Conservation (phyloP, 148 eudicot species). For the Camellia japonica region DNA sequence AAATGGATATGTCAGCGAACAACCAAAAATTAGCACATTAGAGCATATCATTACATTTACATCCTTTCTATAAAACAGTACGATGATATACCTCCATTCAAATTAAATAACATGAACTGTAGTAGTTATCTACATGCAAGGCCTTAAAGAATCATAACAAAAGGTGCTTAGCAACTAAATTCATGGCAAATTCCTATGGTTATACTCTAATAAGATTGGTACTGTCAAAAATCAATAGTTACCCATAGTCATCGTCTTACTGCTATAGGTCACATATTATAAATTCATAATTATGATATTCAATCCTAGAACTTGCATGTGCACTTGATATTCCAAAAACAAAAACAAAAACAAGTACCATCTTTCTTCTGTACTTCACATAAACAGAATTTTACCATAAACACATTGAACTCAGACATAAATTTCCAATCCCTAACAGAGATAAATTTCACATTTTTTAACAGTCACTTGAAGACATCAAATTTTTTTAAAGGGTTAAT, state of each 20-base stretch:
- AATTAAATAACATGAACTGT: neutral
- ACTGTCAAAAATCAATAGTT: neutral
- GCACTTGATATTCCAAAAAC: neutral
- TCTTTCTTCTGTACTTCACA: neutral
- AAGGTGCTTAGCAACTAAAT: neutral
- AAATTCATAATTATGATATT: neutral
- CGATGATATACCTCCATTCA: neutral
- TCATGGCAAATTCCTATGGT: neutral
- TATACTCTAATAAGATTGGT: neutral
- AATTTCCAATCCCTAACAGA: neutral
- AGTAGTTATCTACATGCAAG: neutral
- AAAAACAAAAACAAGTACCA: neutral
- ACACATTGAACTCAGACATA: neutral
- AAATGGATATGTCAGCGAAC: neutral
- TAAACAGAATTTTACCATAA: neutral
- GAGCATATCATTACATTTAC: neutral
- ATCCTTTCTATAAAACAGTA: neutral
- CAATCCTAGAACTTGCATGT: neutral
- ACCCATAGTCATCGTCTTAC: neutral
- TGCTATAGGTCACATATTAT: neutral
- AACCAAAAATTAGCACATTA: neutral
- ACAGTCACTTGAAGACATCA: neutral
- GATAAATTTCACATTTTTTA: neutral
- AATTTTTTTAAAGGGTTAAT: neutral
- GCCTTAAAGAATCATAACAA: neutral